Evolutionary conservation across 2,329 filamentous ascomycete species (phyloP).

Genomic region (Aspergillus tanneri): DNA sequence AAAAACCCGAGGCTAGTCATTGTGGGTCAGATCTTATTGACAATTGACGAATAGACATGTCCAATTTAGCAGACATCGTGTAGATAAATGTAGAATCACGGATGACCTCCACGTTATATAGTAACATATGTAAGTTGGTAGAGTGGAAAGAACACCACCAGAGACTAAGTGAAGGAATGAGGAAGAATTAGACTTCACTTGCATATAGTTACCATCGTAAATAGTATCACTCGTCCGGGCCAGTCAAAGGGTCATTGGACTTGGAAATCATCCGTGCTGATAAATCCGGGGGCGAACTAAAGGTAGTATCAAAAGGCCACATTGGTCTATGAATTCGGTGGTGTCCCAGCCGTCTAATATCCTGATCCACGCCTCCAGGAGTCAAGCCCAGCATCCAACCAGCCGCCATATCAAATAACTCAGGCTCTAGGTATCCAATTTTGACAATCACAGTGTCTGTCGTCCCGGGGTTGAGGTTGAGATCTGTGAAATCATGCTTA

Average conservation of each 20-base stretch:
- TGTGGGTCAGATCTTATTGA: too few species aligned
- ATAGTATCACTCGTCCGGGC: too few species aligned
- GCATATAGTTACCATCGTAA: too few species aligned
- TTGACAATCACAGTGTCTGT: slow-evolving; percentile 56
- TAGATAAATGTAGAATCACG: too few species aligned
- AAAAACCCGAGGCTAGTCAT: too few species aligned
- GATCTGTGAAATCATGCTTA: slow-evolving; percentile 53
- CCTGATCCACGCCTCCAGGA: slow-evolving; percentile 56
- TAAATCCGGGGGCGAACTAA: slow-evolving; percentile 37
- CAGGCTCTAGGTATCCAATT: slow-evolving; percentile 57
- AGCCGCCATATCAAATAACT: slow-evolving; percentile 54
- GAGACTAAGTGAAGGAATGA: too few species aligned
- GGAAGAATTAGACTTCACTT: too few species aligned
- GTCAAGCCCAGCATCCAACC: slow-evolving; percentile 58
- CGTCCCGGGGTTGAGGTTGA: slow-evolving; percentile 47
- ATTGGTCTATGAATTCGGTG: slow-evolving; percentile 51
- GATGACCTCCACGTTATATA: too few species aligned
- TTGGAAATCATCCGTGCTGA: slow-evolving; percentile 36
- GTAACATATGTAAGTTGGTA: too few species aligned
- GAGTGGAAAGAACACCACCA: too few species aligned
- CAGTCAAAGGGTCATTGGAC: slow-evolving; percentile 25
- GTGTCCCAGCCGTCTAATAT: slow-evolving; percentile 51
- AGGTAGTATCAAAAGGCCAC: slow-evolving; percentile 47
- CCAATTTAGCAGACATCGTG: too few species aligned
- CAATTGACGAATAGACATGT: too few species aligned